These are phyloP conservation scores for Neurospora discreta DNA, from an alignment of 495 filamentous ascomycete genomes.

Conservation along the genomic window DNA sequence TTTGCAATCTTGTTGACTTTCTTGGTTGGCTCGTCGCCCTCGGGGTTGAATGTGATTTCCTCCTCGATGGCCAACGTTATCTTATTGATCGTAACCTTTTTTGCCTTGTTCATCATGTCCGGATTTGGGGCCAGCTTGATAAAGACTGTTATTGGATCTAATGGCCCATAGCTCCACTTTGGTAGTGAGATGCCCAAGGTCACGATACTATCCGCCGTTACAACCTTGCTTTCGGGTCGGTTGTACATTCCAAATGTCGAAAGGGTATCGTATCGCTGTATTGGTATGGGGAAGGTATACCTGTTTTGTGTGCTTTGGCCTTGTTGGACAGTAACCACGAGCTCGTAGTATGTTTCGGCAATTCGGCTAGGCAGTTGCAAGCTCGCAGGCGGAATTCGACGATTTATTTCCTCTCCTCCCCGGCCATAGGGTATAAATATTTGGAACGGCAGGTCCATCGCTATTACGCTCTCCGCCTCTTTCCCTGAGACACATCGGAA, in stretches of 20 bases:
- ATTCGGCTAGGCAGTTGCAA: conserved; percentile 82
- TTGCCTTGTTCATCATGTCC: conserved; percentile 81
- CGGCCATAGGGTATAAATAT: conserved; percentile 93
- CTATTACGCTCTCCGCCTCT: conserved; percentile 76
- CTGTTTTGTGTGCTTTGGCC: conserved; percentile 75
- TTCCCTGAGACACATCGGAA: conserved; percentile 76
- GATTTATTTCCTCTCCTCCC: conserved; percentile 75
- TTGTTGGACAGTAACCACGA: conserved; percentile 93
- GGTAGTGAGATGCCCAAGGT: conserved; percentile 84
- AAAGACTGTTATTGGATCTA: conserved; percentile 91
- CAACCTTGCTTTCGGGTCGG: conserved; percentile 76
- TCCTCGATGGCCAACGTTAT: conserved; percentile 93
- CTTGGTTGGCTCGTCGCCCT: conserved; percentile 90
- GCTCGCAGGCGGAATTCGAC: conserved; percentile 84
- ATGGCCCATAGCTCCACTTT: conserved; percentile 90
- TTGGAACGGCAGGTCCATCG: conserved; percentile 97
- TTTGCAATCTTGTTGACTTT: conserved; percentile 81
- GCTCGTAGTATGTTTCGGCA: conserved; percentile 92
- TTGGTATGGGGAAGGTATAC: conserved; percentile 82
- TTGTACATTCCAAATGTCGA: conserved; percentile 99
- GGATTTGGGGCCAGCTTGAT: conserved; percentile 87
- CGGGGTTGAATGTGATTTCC: conserved; percentile 93
- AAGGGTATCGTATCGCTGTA: conserved; percentile 86
- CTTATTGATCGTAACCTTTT: conserved; percentile 84
- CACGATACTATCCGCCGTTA: conserved; percentile 80